Evolutionary conservation across 192 early-diverging fungal species (phyloP).

Genomic region (Glomus cerebriforme): DNA sequence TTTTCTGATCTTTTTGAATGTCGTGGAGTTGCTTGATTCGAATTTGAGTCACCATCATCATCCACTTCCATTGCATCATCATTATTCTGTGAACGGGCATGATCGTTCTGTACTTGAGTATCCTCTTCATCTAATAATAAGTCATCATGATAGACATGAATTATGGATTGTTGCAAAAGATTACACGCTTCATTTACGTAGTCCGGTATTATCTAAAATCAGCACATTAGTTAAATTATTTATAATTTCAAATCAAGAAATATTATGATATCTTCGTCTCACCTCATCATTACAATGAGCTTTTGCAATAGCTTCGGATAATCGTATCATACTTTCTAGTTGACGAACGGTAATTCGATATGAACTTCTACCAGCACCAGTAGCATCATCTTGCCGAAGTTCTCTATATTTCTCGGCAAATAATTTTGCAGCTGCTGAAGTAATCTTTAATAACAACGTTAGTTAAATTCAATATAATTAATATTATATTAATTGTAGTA

Average conservation of each 20-base stretch:
- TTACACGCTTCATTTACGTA: constrained; percentile 86
- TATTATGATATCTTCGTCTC: constrained; percentile 15
- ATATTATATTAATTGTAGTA: background rate
- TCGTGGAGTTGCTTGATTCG: background rate
- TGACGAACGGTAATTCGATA: constrained; percentile 97
- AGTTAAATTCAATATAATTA: background rate
- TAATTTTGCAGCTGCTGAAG: constrained; percentile 71
- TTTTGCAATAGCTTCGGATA: constrained; percentile 94
- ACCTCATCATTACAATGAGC: constrained; percentile 71
- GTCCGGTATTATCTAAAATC: constrained; percentile 58
- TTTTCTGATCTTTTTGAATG: background rate
- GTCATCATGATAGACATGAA: constrained; percentile 80
- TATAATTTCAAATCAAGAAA: background rate
- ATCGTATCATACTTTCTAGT: constrained; percentile 93
- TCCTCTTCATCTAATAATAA: constrained; percentile 62
- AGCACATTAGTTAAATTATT: background rate
- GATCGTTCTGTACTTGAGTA: background rate
- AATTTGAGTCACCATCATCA: background rate
- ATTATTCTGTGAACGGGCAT: background rate
- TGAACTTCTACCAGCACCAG: constrained; percentile 66
- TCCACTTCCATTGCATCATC: constrained; percentile 14
- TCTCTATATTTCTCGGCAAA: constrained; percentile 86
- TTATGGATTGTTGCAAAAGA: constrained; percentile 87
- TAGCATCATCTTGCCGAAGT: constrained; percentile 83
- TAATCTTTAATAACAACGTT: constrained; percentile 46